Evolutionary conservation across 495 filamentous ascomycete genomes (phyloP).

Genomic region (Neurospora sp.): DNA sequence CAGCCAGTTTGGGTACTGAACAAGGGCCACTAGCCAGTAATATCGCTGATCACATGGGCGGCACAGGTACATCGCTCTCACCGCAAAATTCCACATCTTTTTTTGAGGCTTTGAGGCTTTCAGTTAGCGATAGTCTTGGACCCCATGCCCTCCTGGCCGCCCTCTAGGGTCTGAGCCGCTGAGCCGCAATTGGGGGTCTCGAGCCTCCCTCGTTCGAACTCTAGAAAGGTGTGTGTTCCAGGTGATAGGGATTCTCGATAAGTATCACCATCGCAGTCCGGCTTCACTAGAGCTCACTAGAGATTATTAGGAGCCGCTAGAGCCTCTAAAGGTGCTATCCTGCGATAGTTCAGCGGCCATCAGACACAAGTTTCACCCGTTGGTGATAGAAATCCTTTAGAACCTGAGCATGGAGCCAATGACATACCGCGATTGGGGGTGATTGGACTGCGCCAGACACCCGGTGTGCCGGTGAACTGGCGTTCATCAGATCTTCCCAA

Average conservation of each 20-base stretch:
- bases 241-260: not conserved
- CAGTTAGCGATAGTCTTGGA: not conserved
- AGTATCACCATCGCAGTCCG: not conserved
- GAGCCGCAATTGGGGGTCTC: not conserved
- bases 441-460: not conserved
- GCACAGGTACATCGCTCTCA: not conserved
- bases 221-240: not conserved
- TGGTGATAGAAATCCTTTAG: not conserved
- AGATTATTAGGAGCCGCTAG: no score
- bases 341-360: not conserved
- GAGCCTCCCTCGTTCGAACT: not conserved
- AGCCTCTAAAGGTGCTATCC: not conserved
- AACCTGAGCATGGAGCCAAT: not conserved
- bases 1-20: not conserved
- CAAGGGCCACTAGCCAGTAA: not conserved
- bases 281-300: not conserved
- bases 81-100: not conserved
- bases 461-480: not conserved
- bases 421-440: not conserved
- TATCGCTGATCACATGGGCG: not conserved
- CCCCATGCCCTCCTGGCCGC: not conserved
- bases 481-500: not conserved
- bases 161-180: not conserved
- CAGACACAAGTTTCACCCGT: not conserved
- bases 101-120: not conserved